These are phyloP conservation scores for Aspergillus baeticus DNA, from an alignment of 495 filamentous ascomycete species.

Conservation along the genomic window DNA sequence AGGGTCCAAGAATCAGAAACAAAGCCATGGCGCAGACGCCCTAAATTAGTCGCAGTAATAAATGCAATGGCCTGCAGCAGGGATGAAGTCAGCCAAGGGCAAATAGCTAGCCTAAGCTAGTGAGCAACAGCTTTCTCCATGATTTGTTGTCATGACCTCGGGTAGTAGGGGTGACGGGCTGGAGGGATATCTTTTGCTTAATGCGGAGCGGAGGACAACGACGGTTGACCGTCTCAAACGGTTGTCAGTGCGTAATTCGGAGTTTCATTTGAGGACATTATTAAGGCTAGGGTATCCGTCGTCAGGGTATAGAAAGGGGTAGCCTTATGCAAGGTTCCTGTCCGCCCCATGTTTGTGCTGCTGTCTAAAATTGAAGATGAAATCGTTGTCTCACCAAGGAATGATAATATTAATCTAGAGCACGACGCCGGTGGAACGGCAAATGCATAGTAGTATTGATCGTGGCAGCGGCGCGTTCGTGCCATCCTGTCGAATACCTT, in stretches of 20 bases:
- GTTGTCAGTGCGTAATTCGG: neutral
- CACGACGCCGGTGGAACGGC: too few species aligned
- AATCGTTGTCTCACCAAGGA: neutral
- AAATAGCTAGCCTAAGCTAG: too few species aligned
- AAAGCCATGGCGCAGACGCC: neutral
- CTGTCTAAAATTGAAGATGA: neutral
- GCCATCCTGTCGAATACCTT: too few species aligned
- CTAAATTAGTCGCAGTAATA: slow-evolving; percentile 1
- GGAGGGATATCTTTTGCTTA: neutral
- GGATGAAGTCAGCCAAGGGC: slow-evolving; percentile 1
- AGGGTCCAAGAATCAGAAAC: neutral
- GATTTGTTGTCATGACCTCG: neutral
- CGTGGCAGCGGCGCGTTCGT: too few species aligned
- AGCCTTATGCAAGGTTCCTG: neutral
- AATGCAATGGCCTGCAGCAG: neutral
- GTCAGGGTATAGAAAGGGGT: neutral
- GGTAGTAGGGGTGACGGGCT: neutral
- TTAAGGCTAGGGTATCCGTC: too few species aligned
- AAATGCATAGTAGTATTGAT: too few species aligned
- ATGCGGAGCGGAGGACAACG: neutral
- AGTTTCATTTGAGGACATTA: neutral
- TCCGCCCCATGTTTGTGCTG: neutral
- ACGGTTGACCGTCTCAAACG: neutral
- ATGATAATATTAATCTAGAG: too few species aligned
- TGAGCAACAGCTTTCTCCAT: neutral